Evolutionary conservation across 2,329 filamentous ascomycete species (phyloP), one percentile per base, ranked within the genome.

Genomic region (Cladosporium halotolerans): DNA sequence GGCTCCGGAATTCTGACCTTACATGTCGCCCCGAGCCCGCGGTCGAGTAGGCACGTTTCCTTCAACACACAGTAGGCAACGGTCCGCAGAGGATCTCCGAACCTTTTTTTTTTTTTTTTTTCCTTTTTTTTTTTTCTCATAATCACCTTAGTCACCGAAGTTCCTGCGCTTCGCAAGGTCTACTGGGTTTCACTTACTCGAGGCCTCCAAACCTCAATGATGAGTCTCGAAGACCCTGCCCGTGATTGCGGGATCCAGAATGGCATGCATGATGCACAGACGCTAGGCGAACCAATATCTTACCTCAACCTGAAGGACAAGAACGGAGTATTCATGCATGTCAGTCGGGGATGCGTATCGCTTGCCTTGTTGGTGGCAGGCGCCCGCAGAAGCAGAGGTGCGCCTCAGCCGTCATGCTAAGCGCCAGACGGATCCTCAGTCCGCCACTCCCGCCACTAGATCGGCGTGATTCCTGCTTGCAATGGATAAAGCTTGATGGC

Each of bases 1-100:
- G 48, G 48, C 48, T 51, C 48, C 48, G 48, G 48, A 51, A 44
- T 51, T 42, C 48, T 51, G 39, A 51, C 48, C 48, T 51, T 51
- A 51, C 48, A 51, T 51, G 32, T 44, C 40, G 40, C 48, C 39
- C 47, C 48, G 44, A 51, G 40, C 48, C 48, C 48, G 31, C 40
- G 40, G 40, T 44, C 48, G 23, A 50, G 47, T 39, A 44, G 38
- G 18, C 11, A 32, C 18, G 33, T 28, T 51, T 43, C 31, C 40
- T 32, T 44, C 39, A 43, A 43, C 36, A 51, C 31, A 36, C 40
- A 51, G 40, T 51, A 51, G 19, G 48, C 48, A 51, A 41, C 48
- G 48, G 48, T 44, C 48, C 48, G 48, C 48, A 51, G 48, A 32
- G 11, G 48, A 51, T 51, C 48, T 33, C 28, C 48, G 16, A 51